phyloP scores from a whole-genome alignment of 192 early-diverging fungal genomes.

The Geranomyces variabilis region DNA sequence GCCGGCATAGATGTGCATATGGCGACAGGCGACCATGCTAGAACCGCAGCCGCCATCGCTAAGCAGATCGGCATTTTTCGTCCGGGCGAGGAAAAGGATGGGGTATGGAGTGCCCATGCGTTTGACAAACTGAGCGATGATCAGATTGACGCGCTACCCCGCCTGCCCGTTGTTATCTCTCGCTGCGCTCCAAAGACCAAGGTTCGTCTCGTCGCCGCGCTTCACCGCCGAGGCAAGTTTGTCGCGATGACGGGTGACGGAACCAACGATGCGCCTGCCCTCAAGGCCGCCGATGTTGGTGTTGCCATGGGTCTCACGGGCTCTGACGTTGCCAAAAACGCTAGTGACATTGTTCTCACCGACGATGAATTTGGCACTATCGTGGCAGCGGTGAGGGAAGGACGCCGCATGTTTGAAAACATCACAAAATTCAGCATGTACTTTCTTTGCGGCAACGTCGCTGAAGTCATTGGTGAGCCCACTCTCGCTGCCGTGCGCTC shows the following conservation, averaged over 20 bases:
- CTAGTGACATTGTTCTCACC: constrained; percentile 95
- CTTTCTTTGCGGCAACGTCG: constrained; percentile 75
- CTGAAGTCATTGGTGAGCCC: constrained; percentile 68
- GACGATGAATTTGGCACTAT: constrained; percentile 99
- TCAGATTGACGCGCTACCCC: constrained; percentile 36
- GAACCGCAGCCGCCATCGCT: constrained; percentile 95
- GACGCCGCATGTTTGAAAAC: constrained; percentile 85
- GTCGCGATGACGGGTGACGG: constrained; percentile 99
- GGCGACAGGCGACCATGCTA: constrained; percentile 96
- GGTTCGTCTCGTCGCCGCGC: constrained; percentile 41
- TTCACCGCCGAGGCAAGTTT: constrained; percentile 44
- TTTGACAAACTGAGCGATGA: constrained; percentile 43
- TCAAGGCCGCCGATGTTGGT: constrained; percentile 98
- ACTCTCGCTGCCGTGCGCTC: too few relatives aligned
- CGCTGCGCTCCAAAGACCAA: constrained; percentile 52
- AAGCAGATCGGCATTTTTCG: constrained; percentile 41
- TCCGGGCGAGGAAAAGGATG: background rate
- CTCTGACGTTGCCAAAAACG: constrained; percentile 97
- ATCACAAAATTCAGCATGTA: constrained; percentile 35
- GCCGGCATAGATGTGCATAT: constrained; percentile 98
- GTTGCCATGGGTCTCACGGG: constrained; percentile 97
- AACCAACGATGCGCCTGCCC: constrained; percentile 97
- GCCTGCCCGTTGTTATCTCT: constrained; percentile 47
- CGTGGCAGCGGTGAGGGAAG: constrained; percentile 95
- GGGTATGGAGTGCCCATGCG: constrained; percentile 20